Conservation (phyloP, 2,329 filamentous ascomycete species). For the Trichothecium roseum region DNA sequence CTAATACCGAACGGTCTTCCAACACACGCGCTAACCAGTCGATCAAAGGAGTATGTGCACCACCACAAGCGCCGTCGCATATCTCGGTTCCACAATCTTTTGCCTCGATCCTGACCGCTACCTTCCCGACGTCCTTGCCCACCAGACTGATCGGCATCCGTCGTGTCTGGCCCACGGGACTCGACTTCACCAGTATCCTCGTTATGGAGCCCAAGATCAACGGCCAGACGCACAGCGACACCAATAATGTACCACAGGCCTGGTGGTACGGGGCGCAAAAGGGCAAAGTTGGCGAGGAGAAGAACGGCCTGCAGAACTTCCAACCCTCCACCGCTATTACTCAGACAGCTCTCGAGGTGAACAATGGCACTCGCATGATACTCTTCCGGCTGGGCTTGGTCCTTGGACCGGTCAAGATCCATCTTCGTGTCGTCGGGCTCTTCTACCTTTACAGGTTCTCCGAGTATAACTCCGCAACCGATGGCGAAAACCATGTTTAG, state of each 20-base stretch:
- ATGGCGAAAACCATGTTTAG: slow-evolving; percentile 97
- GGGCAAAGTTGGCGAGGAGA: slow-evolving; percentile 79
- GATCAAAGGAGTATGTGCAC: slow-evolving; percentile 91
- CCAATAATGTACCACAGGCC: slow-evolving; percentile 97
- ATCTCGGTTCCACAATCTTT: slow-evolving; percentile 77
- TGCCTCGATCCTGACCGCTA: slow-evolving; percentile 43
- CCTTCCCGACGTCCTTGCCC: slow-evolving; percentile 19
- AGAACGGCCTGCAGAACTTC: slow-evolving; percentile 93
- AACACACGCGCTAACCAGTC: slow-evolving; percentile 90
- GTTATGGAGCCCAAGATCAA: slow-evolving; percentile 86
- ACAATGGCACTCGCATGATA: slow-evolving; percentile 93
- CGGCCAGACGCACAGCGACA: slow-evolving; percentile 78
- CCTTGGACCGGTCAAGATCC: slow-evolving; percentile 17
- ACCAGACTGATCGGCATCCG: slow-evolving; percentile 23
- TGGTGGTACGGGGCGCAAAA: slow-evolving; percentile 82
- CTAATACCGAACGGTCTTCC: slow-evolving; percentile 88
- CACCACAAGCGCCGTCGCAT: slow-evolving; percentile 84
- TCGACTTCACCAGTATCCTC: slow-evolving; percentile 68
- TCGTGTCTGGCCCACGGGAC: slow-evolving; percentile 41
- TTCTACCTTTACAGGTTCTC: slow-evolving; percentile 42
- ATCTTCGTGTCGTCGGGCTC: slow-evolving; percentile 20
- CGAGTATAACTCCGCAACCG: slow-evolving; percentile 84
- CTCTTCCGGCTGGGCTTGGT: slow-evolving; percentile 72
- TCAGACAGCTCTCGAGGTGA: slow-evolving; percentile 79
- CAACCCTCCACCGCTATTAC: slow-evolving; percentile 75